Evolutionary conservation across 2,329 filamentous ascomycete species (phyloP).

Genomic region (Aspergillus fijiensis): DNA sequence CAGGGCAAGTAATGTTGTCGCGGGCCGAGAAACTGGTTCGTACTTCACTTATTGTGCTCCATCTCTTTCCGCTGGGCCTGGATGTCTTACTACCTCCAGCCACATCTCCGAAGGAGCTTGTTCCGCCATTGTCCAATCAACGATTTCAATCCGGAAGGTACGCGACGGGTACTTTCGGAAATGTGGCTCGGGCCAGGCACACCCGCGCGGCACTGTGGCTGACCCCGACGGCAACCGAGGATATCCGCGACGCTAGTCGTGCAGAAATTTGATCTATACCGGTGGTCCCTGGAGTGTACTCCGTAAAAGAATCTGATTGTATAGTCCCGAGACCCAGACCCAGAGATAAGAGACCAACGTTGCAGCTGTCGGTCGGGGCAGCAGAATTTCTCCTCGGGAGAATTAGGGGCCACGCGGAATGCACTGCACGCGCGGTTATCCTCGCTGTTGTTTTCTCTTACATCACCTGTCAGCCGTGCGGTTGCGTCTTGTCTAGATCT

Average conservation of each 20-base stretch:
- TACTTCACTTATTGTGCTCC: not conserved
- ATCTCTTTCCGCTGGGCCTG: not conserved
- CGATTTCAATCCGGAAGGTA: fast-evolving
- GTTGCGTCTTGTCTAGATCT: not conserved
- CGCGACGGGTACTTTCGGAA: not conserved
- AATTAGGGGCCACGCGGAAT: not conserved
- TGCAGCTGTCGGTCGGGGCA: too few relatives aligned
- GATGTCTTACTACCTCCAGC: not conserved
- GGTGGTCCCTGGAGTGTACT: too few relatives aligned
- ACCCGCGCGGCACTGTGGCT: not conserved
- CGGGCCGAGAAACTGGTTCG: too few relatives aligned
- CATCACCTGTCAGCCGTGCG: not conserved
- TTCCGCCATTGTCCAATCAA: not conserved
- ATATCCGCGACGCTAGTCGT: not conserved
- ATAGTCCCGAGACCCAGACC: not conserved
- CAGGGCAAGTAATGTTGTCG: too few relatives aligned
- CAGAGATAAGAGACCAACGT: not conserved
- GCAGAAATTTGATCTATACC: not conserved
- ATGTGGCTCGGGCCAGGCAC: not conserved
- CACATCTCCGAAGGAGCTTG: not conserved
- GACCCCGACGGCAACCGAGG: not conserved
- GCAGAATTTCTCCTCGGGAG: not conserved
- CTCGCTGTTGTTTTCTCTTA: not conserved
- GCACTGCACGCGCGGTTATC: not conserved
- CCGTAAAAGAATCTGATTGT: not conserved